These are phyloP conservation scores for Annulohypoxylon bovei DNA, from an alignment of 495 filamentous ascomycete species.

Conservation along the genomic window DNA sequence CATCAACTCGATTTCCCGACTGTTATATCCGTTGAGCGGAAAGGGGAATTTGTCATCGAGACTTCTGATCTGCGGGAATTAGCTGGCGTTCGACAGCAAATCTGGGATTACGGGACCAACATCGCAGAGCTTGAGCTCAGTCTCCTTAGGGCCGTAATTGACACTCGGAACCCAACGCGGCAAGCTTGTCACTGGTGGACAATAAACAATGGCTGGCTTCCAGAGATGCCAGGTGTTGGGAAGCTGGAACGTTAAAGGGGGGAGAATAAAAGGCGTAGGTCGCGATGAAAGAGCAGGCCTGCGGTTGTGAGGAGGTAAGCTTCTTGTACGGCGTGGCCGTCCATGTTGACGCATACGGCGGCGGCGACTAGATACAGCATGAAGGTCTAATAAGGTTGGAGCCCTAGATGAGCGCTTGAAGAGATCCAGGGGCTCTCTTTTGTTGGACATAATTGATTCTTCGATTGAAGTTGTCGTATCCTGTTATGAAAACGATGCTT, in stretches of 20 bases:
- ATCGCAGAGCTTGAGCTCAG: conserved; percentile 3
- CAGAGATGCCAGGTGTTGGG: not conserved
- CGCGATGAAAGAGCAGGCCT: not conserved
- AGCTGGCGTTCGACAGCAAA: not conserved
- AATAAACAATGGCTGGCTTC: not conserved
- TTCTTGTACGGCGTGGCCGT: not conserved
- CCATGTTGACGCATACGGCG: not conserved
- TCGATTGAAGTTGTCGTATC: not conserved
- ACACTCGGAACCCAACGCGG: not conserved
- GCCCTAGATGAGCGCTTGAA: not conserved
- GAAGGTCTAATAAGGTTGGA: not conserved
- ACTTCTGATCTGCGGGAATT: conserved; percentile 9
- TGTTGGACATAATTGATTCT: not conserved
- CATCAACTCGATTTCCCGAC: not conserved
- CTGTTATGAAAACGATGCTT: not conserved
- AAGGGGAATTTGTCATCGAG: conserved; percentile 5
- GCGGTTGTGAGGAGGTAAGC: not conserved
- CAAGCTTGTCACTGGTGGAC: not conserved
- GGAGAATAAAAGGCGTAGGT: not conserved
- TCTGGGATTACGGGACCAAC: not conserved
- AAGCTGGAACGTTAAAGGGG: not conserved
- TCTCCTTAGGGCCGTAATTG: not conserved
- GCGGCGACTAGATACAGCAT: not conserved
- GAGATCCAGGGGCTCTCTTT: not conserved
- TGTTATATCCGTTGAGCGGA: not conserved